phyloP scores from a whole-genome alignment of 495 filamentous ascomycete genomes.

The Chaetomium tenue region DNA sequence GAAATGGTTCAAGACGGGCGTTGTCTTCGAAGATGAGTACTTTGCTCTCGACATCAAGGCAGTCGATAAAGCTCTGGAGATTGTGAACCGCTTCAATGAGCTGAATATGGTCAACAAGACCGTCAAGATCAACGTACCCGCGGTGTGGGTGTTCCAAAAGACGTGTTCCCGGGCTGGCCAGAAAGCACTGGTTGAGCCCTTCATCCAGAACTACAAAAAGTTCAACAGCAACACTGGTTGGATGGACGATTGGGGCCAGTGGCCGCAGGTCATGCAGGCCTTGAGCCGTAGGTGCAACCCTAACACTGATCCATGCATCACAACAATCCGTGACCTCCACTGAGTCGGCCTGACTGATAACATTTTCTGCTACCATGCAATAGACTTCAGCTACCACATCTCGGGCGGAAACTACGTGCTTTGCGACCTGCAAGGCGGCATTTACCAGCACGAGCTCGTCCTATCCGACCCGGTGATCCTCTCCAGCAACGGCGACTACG shows the following conservation, averaged over 20 bases:
- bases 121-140: conserved; percentile 38
- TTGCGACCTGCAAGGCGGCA: conserved; percentile 43
- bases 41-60: conserved; percentile 40
- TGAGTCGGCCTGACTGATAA: too few species aligned
- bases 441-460: conserved; percentile 34
- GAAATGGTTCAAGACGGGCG: conserved; percentile 41
- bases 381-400: conserved; percentile 43
- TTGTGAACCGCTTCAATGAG: conserved; percentile 40
- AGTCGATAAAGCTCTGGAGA: conserved; percentile 35
- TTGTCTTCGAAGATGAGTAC: conserved; percentile 32
- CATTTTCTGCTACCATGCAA: too few species aligned
- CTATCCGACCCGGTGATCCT: conserved; percentile 42
- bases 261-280: conserved; percentile 39
- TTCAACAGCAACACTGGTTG: conserved; percentile 48
- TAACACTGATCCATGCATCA: too few species aligned
- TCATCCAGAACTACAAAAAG: conserved; percentile 43
- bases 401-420: conserved; percentile 39
- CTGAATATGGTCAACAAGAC: conserved; percentile 29
- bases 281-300: conserved; percentile 7
- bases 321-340: too few species aligned
- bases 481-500: conserved; percentile 33
- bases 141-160: conserved; percentile 27
- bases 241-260: conserved; percentile 25
- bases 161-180: conserved; percentile 21
- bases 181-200: conserved; percentile 33